Percentiles rank a stretch among this genome's conserved stretches.
phyloP scores from a whole-genome alignment of 768 basidiomycete species.

The Auricularia sp. region DNA sequence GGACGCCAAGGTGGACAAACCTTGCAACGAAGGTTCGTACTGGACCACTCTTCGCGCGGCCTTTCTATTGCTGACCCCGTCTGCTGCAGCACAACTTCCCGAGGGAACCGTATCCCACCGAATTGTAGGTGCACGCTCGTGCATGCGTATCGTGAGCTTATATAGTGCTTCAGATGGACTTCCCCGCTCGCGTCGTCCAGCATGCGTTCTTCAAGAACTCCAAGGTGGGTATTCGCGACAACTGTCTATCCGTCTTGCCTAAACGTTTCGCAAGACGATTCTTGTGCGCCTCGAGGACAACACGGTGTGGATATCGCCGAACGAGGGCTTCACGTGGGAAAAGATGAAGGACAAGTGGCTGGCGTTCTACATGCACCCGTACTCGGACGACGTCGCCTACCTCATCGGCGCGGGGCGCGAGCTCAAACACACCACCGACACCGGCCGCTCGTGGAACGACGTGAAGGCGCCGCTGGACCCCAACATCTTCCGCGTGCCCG shows the following conservation, averaged over 20 bases:
- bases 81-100: conserved; percentile 53
- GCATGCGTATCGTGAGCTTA: not conserved
- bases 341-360: conserved; percentile 62
- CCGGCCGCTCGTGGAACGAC: conserved; percentile 60
- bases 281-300: conserved; percentile 70
- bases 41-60: not conserved
- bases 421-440: conserved; percentile 77
- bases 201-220: conserved; percentile 81
- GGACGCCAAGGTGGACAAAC: conserved; percentile 61
- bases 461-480: conserved; percentile 56
- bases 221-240: conserved; percentile 33
- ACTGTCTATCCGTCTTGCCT: not conserved
- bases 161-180: conserved; percentile 42
- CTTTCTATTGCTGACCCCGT: not conserved
- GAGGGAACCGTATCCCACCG: conserved; percentile 75
- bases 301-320: conserved; percentile 86
- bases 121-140: conserved; percentile 37
- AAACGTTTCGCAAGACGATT: conserved; percentile 45
- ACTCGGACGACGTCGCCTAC: conserved; percentile 74
- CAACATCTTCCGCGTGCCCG: conserved; percentile 65
- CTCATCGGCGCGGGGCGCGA: conserved; percentile 61
- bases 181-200: conserved; percentile 55
- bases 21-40: conserved; percentile 61
- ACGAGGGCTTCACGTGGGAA: conserved; percentile 90
- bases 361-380: conserved; percentile 79